Conservation (phyloP, 768 basidiomycete species). For the Phlegmacium glaucopus region DNA sequence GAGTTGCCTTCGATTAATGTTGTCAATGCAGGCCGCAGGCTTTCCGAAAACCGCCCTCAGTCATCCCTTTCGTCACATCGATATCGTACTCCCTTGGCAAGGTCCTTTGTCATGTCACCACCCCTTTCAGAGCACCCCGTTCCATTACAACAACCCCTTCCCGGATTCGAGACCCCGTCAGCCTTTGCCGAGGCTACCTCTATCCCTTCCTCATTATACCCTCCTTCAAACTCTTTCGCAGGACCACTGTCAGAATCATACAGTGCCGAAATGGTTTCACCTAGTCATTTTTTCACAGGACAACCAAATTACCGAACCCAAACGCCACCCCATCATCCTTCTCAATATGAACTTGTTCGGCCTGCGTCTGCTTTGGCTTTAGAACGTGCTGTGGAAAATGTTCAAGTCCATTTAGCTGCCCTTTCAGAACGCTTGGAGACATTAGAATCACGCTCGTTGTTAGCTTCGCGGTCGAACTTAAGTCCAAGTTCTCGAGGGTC, state of each 20-base stretch:
- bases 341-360: constrained; percentile 34
- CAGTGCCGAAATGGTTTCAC: constrained; percentile 32
- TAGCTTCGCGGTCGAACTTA: constrained; percentile 38
- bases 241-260: constrained; percentile 37
- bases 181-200: constrained; percentile 55
- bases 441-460: constrained; percentile 45
- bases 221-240: constrained; percentile 32
- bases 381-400: constrained; percentile 74
- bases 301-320: constrained; percentile 33
- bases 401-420: constrained; percentile 80
- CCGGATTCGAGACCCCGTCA: constrained; percentile 68
- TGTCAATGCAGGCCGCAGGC: constrained; percentile 24
- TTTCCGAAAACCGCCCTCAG: constrained; percentile 54
- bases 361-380: constrained; percentile 52
- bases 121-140: constrained; percentile 42
- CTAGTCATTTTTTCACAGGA: constrained; percentile 34
- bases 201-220: constrained; percentile 38
- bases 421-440: constrained; percentile 80
- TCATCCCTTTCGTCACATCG: constrained; percentile 77
- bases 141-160: constrained; percentile 69
- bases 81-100: constrained; percentile 74
- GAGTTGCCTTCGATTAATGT: constrained; percentile 33
- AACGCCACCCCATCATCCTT: constrained; percentile 25
- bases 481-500: constrained; percentile 37
- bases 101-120: constrained; percentile 57